Evolutionary conservation across 2,329 filamentous ascomycete species (phyloP), one percentile per base, ranked within the genome.

Genomic region (Hypomyces rosellus): DNA sequence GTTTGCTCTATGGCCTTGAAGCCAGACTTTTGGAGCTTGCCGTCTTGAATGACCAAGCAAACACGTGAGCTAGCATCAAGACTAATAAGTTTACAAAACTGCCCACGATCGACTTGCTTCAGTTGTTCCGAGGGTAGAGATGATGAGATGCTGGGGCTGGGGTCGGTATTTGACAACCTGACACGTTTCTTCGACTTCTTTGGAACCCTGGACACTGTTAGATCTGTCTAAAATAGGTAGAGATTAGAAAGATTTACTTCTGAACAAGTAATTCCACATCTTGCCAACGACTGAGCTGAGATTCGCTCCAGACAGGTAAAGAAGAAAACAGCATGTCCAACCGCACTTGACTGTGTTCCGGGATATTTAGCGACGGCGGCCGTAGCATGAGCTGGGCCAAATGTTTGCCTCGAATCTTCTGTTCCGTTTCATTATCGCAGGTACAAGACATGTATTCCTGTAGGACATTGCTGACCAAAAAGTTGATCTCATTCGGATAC

Each of bases 281-380:
- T 37, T 46, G 44, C 44, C 44, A 46, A 15, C 34, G 34, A 22
- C 22, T 18, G 12, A 46, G 37, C 34, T 46, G 44, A 25, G 22
- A 25, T 34, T 37, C 44, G 11, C 16, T 34, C 15, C 34, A 46
- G 11, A 8, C 34, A 14, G 44, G 34, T 14, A 12, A 20, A 6
- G 30, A 34, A 14, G 44, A 46, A 15, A 46, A 38, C 2, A 46
- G 16, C 44, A 46, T 46, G 16, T 46, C 44, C 36, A 46, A 37
- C 12, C 22, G 44, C n/a, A 37, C 44, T 22, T 46, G 44, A 8
- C 34, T 34, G 34, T 37, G 4, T 12, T 46, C 44, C 3, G 20
- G 34, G 5, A 14, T 25, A 34, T 38, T 36, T 46, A 22, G 44
- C 11, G 22, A 18, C 15, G n/a, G 15, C 14, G 44, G 44, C 16